These are phyloP conservation scores for Tetradesmus lagerheimii DNA, from an alignment of 139 green algal genomes.

Conservation along the genomic window DNA sequence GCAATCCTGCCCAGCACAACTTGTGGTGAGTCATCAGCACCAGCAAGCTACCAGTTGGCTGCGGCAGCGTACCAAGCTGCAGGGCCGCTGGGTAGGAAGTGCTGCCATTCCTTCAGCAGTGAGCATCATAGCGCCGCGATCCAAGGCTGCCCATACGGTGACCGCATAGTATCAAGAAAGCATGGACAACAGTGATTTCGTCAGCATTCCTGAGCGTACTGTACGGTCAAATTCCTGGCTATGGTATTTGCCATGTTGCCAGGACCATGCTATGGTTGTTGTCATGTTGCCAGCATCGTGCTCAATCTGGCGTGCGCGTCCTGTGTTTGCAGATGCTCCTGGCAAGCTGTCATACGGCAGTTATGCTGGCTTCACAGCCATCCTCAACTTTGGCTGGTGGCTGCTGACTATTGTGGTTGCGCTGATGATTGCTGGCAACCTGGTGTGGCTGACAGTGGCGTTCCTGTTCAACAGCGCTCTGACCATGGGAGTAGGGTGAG, in stretches of 20 bases:
- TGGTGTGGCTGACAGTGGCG: conserved; percentile 36
- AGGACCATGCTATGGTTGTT: no score
- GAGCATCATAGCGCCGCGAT: no score
- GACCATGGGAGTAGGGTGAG: conserved; percentile 30
- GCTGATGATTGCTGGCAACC: conserved; percentile 20
- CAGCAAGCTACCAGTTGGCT: not conserved
- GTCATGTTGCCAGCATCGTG: not conserved
- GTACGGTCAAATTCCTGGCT: no score
- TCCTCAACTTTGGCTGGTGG: conserved; percentile 44
- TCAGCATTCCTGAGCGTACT: no score
- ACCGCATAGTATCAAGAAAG: no score
- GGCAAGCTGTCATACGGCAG: conserved; percentile 41
- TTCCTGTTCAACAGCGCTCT: conserved; percentile 38
- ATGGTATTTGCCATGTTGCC: no score
- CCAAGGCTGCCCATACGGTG: no score
- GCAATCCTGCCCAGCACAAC: conserved; percentile 33
- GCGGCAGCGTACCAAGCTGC: not conserved
- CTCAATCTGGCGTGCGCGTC: not conserved
- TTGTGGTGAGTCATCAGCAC: conserved; percentile 6
- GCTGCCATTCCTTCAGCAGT: not conserved
- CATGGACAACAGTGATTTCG: no score
- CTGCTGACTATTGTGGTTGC: conserved; percentile 32
- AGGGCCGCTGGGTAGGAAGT: not conserved
- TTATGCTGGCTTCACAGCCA: conserved; percentile 34
- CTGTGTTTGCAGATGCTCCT: not conserved